phyloP scores from a whole-genome alignment of 305 asterid species.

The Andrographis paniculata region DNA sequence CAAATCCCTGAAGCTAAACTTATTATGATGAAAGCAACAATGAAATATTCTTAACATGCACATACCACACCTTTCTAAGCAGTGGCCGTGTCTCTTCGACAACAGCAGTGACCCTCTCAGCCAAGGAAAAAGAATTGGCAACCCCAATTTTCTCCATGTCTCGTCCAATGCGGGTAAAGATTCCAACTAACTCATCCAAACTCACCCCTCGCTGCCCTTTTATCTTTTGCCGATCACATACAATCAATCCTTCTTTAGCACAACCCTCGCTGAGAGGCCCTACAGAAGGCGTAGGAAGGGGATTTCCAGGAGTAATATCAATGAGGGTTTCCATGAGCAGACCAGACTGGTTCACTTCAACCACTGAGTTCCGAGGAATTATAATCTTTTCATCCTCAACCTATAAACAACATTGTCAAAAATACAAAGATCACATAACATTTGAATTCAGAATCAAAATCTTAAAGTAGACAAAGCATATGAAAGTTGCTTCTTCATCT shows the following conservation, averaged over 20 bases:
- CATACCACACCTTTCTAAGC: slow-evolving; percentile 69
- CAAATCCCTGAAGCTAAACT: neutral
- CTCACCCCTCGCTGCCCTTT: slow-evolving; percentile 90
- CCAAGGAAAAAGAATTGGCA: slow-evolving; percentile 58
- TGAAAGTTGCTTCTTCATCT: slow-evolving; percentile 21
- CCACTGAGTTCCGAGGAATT: slow-evolving; percentile 76
- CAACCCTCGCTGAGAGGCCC: slow-evolving; percentile 78
- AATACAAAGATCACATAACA: neutral
- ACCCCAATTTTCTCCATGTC: slow-evolving; percentile 84
- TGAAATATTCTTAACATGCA: slow-evolving; percentile 2
- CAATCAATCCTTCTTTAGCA: slow-evolving; percentile 69
- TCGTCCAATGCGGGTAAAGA: slow-evolving; percentile 92
- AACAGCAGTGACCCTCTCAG: slow-evolving; percentile 63
- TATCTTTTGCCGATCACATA: slow-evolving; percentile 83
- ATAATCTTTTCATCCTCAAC: slow-evolving; percentile 83
- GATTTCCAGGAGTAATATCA: slow-evolving; percentile 84
- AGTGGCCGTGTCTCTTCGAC: slow-evolving; percentile 83
- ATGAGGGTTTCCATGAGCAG: slow-evolving; percentile 98
- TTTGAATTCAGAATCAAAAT: slow-evolving; percentile 8
- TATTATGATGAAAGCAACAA: neutral
- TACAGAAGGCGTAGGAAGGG: slow-evolving; percentile 65
- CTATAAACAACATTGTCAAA: slow-evolving; percentile 31
- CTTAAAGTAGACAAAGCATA: slow-evolving; percentile 14
- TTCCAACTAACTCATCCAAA: slow-evolving; percentile 92
- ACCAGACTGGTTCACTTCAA: slow-evolving; percentile 97